Evolutionary conservation across 31 red algal species (phyloP), one percentile per base, ranked within the genome.

Genomic region (Asparagopsis taxiformis): DNA sequence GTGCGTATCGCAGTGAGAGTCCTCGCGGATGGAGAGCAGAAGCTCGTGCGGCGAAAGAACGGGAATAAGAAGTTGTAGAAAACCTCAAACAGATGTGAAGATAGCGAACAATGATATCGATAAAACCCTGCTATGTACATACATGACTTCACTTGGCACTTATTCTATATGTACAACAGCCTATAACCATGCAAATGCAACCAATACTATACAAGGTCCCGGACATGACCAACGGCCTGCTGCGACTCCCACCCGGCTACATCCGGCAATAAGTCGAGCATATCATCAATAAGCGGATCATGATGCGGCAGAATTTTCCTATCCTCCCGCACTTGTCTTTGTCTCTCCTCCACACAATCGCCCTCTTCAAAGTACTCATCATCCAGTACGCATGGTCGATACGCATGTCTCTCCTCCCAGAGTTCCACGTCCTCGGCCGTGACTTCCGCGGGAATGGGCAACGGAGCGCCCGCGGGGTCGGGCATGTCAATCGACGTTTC

Each of bases 1-100:
- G 63, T 86, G 48, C 62, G 63, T 22, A 86, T 86, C 25, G 82
- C 82, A 37, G 79, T 55, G 23, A 41, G 25, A 25, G 55, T 80
- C 13, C 65, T 80, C 48, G 1, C 37, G 3, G 77, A 80, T 28
- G 39, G 22, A 13, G 62, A 80, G 55, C 31, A 30, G 11, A 80
- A 80, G 31, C n/a, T n/a, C n/a, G 20, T 80, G 0, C 24, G 59
- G 2, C 16, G 24, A 23, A 11, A 17, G 3, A 29, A 55, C 5
- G 37, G n/a, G n/a, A n/a, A n/a, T n/a, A n/a, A n/a, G n/a, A n/a
- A n/a, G n/a, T n/a, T n/a, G n/a, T n/a, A n/a, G n/a, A n/a, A n/a
- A n/a, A n/a, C n/a, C n/a, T n/a, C n/a, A n/a, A n/a, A n/a, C n/a
- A n/a, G n/a, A n/a, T n/a, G n/a, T n/a, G n/a, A n/a, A n/a, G n/a